Evolutionary conservation across 2,329 filamentous ascomycete species (phyloP).

Genomic region (Basipetospora sp.): DNA sequence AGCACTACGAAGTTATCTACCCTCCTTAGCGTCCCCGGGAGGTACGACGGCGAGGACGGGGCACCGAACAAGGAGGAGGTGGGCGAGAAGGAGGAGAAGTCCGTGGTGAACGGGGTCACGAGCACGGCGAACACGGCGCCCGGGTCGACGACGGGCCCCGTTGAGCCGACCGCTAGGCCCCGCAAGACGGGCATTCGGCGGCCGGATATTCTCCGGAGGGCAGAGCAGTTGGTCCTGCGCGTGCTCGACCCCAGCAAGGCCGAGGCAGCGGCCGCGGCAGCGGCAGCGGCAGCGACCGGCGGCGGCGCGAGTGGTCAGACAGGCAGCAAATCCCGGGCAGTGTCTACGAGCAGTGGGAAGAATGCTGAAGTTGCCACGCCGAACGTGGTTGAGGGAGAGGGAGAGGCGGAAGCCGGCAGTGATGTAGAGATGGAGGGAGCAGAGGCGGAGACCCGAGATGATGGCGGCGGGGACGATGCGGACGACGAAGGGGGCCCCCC

Average conservation of each 20-base stretch:
- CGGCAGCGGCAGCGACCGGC: not conserved
- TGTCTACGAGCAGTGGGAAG: conserved; percentile 38
- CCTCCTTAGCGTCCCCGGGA: conserved; percentile 26
- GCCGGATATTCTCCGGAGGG: conserved; percentile 45
- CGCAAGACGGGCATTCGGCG: conserved; percentile 33
- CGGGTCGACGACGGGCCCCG: conserved; percentile 7
- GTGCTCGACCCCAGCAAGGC: conserved; percentile 33
- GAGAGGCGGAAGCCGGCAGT: conserved; percentile 11
- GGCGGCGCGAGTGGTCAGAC: too few species aligned
- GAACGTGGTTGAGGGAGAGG: conserved; percentile 17
- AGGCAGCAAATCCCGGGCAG: conserved; percentile 29
- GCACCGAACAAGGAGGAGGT: conserved; percentile 22
- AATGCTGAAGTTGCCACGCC: conserved; percentile 24
- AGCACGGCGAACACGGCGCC: not conserved
- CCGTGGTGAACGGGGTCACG: not conserved
- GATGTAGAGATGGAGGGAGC: conserved; percentile 2
- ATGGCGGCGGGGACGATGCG: conserved; percentile 8
- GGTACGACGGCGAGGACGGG: conserved; percentile 21
- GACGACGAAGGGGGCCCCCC: conserved; percentile 10
- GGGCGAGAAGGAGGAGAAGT: conserved; percentile 10
- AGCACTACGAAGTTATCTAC: conserved; percentile 32
- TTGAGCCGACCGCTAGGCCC: conserved; percentile 24
- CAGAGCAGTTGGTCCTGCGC: conserved; percentile 41
- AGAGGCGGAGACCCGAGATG: conserved; percentile 7
- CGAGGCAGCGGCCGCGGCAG: not conserved